These are phyloP conservation scores for Fusarium verrucosum DNA, from an alignment of 2,329 filamentous ascomycete genomes.

Conservation along the genomic window DNA sequence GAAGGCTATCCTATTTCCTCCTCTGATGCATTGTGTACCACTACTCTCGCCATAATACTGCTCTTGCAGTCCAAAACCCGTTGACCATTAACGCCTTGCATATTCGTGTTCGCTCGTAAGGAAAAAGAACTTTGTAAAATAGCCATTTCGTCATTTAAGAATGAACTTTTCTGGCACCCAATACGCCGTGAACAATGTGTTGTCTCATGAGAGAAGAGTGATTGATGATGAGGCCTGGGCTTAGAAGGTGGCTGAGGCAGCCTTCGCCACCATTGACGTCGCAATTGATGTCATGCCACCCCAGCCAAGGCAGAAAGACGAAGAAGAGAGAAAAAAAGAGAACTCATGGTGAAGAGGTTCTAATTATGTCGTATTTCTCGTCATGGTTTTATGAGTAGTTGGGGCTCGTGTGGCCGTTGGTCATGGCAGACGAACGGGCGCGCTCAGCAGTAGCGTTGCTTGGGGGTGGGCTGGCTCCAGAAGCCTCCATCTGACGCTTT, in stretches of 20 bases:
- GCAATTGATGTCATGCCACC: conserved; percentile 26
- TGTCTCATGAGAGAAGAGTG: conserved; percentile 7
- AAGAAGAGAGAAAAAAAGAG: neutral
- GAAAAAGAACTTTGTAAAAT: conserved; percentile 8
- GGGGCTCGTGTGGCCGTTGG: conserved; percentile 44
- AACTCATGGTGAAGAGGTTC: neutral
- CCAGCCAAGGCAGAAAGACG: conserved; percentile 1
- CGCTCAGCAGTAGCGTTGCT: conserved; percentile 22
- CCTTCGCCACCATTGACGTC: conserved; percentile 34
- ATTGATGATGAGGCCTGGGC: neutral
- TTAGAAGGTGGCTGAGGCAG: conserved; percentile 16
- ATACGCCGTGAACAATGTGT: conserved; percentile 18
- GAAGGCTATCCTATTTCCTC: neutral
- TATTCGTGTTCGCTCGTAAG: conserved; percentile 25
- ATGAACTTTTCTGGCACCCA: conserved; percentile 28
- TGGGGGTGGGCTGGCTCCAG: conserved; percentile 46
- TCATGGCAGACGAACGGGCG: conserved; percentile 30
- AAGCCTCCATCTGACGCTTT: conserved; percentile 70
- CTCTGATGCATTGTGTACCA: conserved; percentile 6
- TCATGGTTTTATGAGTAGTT: conserved; percentile 23
- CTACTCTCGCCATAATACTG: conserved; percentile 6
- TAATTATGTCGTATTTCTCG: neutral
- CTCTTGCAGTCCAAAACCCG: neutral
- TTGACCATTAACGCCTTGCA: conserved; percentile 32
- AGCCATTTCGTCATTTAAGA: conserved; percentile 24